Evolutionary conservation across 768 basidiomycete genomes (phyloP).

Genomic region (Podaxis sp.): DNA sequence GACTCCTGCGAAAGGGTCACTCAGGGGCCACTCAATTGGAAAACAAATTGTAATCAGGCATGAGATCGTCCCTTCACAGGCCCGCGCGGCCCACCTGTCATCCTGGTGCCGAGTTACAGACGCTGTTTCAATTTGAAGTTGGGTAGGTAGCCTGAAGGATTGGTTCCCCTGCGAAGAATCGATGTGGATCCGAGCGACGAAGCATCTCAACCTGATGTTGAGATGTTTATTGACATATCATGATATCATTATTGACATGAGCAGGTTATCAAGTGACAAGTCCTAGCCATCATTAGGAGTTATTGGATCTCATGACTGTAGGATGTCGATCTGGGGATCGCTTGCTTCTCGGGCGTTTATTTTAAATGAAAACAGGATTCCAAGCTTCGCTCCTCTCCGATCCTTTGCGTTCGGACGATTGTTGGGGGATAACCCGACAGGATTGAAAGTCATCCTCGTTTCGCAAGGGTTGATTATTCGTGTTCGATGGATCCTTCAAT

Average conservation of each 20-base stretch:
- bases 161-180: background rate
- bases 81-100: background rate
- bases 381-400: background rate
- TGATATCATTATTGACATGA: background rate
- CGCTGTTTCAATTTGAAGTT: conserved; percentile 1
- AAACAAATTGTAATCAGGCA: conserved; percentile 1
- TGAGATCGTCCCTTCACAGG: background rate
- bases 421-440: background rate
- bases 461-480: no score
- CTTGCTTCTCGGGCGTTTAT: background rate
- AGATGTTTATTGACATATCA: background rate
- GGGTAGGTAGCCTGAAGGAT: background rate
- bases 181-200: conserved; percentile 1
- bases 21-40: background rate
- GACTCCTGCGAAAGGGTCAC: background rate
- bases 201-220: background rate
- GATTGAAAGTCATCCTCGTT: no score
- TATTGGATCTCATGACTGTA: background rate
- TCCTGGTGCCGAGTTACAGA: conserved; percentile 5
- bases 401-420: background rate
- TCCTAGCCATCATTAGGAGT: background rate
- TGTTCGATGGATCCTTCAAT: background rate
- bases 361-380: background rate
- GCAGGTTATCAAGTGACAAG: background rate
- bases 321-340: background rate